Percentiles rank a stretch among this genome's conserved stretches.
These are phyloP conservation scores for Daldinia decipiens DNA, from an alignment of 495 filamentous ascomycete species.

Conservation along the genomic window DNA sequence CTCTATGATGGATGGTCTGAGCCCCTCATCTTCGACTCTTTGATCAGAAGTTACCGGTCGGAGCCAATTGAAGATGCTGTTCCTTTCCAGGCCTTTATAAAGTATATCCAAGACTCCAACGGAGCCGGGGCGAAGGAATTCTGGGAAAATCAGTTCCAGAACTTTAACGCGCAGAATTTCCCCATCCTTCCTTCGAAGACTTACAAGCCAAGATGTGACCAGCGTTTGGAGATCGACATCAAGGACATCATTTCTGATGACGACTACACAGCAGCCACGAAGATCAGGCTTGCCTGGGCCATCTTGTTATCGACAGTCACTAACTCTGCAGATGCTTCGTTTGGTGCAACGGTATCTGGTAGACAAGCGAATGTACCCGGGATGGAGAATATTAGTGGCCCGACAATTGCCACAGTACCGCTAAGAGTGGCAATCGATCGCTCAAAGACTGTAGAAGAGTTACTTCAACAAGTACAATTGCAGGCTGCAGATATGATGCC, in stretches of 20 bases:
- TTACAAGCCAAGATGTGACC: neutral
- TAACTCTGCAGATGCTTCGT: neutral
- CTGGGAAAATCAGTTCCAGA: neutral
- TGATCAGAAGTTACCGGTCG: neutral
- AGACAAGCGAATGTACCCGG: neutral
- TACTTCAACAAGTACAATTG: neutral
- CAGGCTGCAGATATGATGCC: neutral
- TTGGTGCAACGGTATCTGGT: neutral
- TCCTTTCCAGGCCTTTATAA: neutral
- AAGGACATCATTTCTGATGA: neutral
- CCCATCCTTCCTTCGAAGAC: neutral
- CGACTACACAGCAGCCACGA: neutral
- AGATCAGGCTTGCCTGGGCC: conserved; percentile 1
- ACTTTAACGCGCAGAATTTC: neutral
- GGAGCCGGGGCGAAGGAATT: neutral
- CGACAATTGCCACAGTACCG: neutral
- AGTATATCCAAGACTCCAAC: neutral
- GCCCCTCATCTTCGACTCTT: neutral
- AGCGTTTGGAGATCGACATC: neutral
- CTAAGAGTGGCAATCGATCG: neutral
- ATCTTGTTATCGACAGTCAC: neutral
- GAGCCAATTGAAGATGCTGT: neutral
- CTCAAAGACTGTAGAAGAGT: neutral
- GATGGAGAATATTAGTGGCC: neutral
- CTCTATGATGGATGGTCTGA: neutral